Base-by-base conservation (phyloP, 345 rosid species). In the Linum trigynum region DNA sequence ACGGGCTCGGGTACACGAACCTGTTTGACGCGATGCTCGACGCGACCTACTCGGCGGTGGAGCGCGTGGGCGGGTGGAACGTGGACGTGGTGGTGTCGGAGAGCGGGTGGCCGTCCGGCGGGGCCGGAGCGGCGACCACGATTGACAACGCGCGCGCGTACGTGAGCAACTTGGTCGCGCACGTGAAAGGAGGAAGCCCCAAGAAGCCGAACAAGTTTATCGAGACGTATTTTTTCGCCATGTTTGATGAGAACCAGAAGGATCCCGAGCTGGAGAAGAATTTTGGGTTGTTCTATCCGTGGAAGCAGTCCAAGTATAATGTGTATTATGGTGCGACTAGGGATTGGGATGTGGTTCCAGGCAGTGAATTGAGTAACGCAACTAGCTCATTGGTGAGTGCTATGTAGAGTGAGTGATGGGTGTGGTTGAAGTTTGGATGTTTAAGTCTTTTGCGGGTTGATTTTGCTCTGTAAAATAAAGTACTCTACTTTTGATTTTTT, bases 221-320 rank as follows among this genome's bases (percentile, higher is more conserved):
- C 10, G 83, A 79, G 77, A 63, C 80, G 41, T 79, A 76, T 16
- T 7, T 79, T 4, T 79, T 79, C 38, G 80, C 76, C 2, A 59
- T 79, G 78, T 76, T 79, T 16, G 68, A 79, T 56, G 80, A 79
- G 71, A 79, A 79, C 62, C 72, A 71, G 61, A 79, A 76, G 72
- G 43, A 61, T 23, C 74, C 75, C 12, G 78, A 69, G 70, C 10
- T 76, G 38, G 76, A 79, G 76, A 74, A 68, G 60, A 57, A 79
- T 43, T 76, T 74, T 38, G 80, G 78, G 41, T 3, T 79, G 3
- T 79, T 76, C 63, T 58, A 16, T 63, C 83, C 83, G 1, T 65
- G 68, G 50, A 76, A 68, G 39, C 74, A 69, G 67, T 67, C 74
- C 0, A 74, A 73, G 64, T 79, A 76, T 57, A 72, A 66, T 0